Percentiles rank a stretch among this genome's conserved stretches.
phyloP scores from a whole-genome alignment of 495 filamentous ascomycete species.

The Daldinia childiae region DNA sequence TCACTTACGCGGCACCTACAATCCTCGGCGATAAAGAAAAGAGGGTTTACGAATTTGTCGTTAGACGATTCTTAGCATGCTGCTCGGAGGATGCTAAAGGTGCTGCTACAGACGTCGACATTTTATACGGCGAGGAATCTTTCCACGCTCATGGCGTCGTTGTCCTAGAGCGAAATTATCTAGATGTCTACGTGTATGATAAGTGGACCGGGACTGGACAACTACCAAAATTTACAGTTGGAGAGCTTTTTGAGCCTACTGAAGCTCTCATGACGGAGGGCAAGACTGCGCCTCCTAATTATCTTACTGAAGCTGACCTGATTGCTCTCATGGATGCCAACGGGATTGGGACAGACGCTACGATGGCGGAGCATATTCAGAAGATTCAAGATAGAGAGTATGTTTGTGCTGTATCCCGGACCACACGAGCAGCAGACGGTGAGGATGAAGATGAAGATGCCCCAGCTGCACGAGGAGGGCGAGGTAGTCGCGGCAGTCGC shows the following conservation, averaged over 20 bases:
- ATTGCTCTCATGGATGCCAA: conserved; percentile 99
- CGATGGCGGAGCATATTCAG: conserved; percentile 97
- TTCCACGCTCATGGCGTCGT: conserved; percentile 84
- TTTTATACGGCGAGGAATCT: conserved; percentile 82
- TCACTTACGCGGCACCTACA: conserved; percentile 75
- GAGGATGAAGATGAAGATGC: conserved; percentile 48
- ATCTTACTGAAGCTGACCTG: conserved; percentile 95
- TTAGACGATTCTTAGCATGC: conserved; percentile 93
- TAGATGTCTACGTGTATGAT: conserved; percentile 96
- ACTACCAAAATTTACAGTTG: conserved; percentile 78
- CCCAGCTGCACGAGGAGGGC: conserved; percentile 48
- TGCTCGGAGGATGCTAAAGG: conserved; percentile 95
- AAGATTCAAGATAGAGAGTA: conserved; percentile 93
- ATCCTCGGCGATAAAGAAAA: conserved; percentile 72
- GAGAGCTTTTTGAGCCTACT: conserved; percentile 85
- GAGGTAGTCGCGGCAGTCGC: conserved; percentile 55
- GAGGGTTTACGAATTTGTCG: conserved; percentile 91
- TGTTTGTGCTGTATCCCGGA: conserved; percentile 70
- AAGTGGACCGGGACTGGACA: conserved; percentile 90
- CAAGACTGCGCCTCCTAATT: conserved; percentile 82
- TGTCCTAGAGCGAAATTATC: conserved; percentile 90
- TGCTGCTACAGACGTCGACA: conserved; percentile 80
- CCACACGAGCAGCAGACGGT: conserved; percentile 40
- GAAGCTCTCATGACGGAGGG: conserved; percentile 91
- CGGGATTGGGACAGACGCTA: conserved; percentile 97